phyloP scores from a whole-genome alignment of 1,284 basidiomycete genomes.

The Boletellus deceptivus region DNA sequence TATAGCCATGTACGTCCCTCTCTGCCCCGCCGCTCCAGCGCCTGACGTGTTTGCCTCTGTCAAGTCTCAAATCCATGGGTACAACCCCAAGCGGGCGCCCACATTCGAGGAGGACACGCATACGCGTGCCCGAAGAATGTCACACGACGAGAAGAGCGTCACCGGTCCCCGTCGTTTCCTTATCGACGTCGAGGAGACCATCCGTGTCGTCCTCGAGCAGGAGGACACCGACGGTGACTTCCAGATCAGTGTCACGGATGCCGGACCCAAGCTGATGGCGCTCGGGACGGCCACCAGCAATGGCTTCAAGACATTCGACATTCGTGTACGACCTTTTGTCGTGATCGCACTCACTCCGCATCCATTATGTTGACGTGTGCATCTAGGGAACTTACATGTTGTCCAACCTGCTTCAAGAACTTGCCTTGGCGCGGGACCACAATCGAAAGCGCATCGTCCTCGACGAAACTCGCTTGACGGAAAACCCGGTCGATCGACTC shows the following conservation, averaged over 20 bases:
- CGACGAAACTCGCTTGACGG: slow-evolving; percentile 93
- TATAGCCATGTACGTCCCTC: slow-evolving; percentile 68
- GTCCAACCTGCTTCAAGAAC: slow-evolving; percentile 97
- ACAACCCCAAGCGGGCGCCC: slow-evolving; percentile 63
- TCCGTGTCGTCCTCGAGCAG: slow-evolving; percentile 93
- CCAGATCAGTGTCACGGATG: slow-evolving; percentile 95
- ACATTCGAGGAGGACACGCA: slow-evolving; percentile 77
- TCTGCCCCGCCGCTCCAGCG: neutral
- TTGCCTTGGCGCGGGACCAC: slow-evolving; percentile 95
- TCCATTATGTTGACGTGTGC: slow-evolving; percentile 6
- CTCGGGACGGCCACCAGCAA: slow-evolving; percentile 97
- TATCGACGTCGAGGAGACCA: slow-evolving; percentile 98
- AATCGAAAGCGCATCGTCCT: slow-evolving; percentile 94
- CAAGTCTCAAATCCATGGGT: slow-evolving; percentile 63
- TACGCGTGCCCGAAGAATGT: slow-evolving; percentile 71
- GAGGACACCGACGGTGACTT: slow-evolving; percentile 98
- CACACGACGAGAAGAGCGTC: slow-evolving; percentile 81
- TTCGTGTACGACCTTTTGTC: slow-evolving; percentile 61
- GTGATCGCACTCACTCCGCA: neutral
- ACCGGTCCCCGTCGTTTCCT: slow-evolving; percentile 82
- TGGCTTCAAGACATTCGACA: slow-evolving; percentile 96
- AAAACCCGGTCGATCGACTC: slow-evolving; percentile 96
- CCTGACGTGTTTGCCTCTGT: slow-evolving; percentile 13
- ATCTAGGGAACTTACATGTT: slow-evolving; percentile 96
- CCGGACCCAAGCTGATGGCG: slow-evolving; percentile 94